Evolutionary conservation across 495 filamentous ascomycete species (phyloP).

Genomic region (Trypethelium eluteriae): DNA sequence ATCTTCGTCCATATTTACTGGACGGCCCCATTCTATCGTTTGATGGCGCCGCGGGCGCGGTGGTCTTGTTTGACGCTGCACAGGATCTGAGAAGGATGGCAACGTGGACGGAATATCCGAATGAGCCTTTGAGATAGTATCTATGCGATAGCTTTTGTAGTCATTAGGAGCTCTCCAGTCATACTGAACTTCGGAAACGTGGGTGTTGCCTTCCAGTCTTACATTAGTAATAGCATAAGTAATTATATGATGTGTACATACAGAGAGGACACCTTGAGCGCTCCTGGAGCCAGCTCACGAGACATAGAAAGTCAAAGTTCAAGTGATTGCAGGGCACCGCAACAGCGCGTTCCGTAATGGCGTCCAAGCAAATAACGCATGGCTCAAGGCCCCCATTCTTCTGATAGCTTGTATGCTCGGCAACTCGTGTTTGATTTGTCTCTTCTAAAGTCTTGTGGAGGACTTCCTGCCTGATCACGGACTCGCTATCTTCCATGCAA

Average conservation of each 20-base stretch:
- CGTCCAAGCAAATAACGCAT: conserved; percentile 70
- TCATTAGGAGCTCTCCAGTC: conserved; percentile 46
- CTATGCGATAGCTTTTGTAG: conserved; percentile 48
- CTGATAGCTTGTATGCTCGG: not conserved
- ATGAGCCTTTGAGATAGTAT: not conserved
- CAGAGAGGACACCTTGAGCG: conserved; percentile 67
- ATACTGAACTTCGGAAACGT: conserved; percentile 62
- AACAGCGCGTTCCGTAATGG: conserved; percentile 60
- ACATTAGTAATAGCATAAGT: not conserved
- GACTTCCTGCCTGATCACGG: conserved; percentile 1
- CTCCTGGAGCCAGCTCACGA: conserved; percentile 74
- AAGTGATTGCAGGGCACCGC: conserved; percentile 69
- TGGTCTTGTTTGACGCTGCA: not conserved
- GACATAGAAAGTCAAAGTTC: conserved; percentile 77
- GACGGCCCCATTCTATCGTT: conserved; percentile 8
- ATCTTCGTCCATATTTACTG: conserved; percentile 23
- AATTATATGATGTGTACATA: conserved; percentile 15
- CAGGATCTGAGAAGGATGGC: no score
- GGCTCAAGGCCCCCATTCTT: conserved; percentile 19
- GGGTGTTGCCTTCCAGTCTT: conserved; percentile 47
- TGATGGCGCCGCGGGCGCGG: conserved; percentile 12
- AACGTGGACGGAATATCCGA: no score
- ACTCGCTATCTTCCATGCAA: not conserved
- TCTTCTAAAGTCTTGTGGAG: not conserved
- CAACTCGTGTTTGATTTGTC: not conserved